Percentiles rank a stretch among this genome's conserved stretches.
Evolutionary conservation across 2,329 filamentous ascomycete genomes (phyloP).

Genomic region (Biscogniauxia marginata): DNA sequence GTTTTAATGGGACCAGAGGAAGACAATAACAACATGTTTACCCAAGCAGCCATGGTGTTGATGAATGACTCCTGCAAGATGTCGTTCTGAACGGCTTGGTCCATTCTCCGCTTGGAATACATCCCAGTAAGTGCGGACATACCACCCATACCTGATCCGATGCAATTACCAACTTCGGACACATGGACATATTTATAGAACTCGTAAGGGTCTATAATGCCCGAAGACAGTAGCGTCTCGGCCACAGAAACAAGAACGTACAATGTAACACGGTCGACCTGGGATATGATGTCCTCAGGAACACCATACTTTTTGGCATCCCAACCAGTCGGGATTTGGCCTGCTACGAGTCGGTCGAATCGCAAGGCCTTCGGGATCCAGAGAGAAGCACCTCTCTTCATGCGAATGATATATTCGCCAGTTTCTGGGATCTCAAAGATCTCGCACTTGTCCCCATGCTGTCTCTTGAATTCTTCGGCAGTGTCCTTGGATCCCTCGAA

Average conservation of each 20-base stretch:
- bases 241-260: constrained; percentile 93
- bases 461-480: constrained; percentile 92
- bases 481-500: constrained; percentile 98
- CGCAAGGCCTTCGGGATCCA: constrained; percentile 96
- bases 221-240: constrained; percentile 84
- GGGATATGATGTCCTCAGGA: constrained; percentile 94
- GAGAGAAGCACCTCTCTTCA: constrained; percentile 93
- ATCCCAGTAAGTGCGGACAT: constrained; percentile 89
- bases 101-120: constrained; percentile 96
- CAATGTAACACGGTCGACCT: constrained; percentile 94
- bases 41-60: constrained; percentile 99
- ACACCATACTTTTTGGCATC: constrained; percentile 95
- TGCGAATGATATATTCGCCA: constrained; percentile 88
- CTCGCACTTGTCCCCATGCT: constrained; percentile 97
- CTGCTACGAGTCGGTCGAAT: constrained; percentile 95
- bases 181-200: constrained; percentile 99
- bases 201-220: constrained; percentile 98
- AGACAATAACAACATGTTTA: constrained; percentile 97
- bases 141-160: constrained; percentile 98
- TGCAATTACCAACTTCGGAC: constrained; percentile 95
- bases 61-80: constrained; percentile 99
- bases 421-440: constrained; percentile 93
- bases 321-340: constrained; percentile 96
- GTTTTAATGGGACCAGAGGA: constrained; percentile 99
- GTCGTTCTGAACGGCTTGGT: constrained; percentile 97